Evolutionary conservation across 306 rosid genomes (phyloP).

Genomic region (Cicer pinnatifidum): DNA sequence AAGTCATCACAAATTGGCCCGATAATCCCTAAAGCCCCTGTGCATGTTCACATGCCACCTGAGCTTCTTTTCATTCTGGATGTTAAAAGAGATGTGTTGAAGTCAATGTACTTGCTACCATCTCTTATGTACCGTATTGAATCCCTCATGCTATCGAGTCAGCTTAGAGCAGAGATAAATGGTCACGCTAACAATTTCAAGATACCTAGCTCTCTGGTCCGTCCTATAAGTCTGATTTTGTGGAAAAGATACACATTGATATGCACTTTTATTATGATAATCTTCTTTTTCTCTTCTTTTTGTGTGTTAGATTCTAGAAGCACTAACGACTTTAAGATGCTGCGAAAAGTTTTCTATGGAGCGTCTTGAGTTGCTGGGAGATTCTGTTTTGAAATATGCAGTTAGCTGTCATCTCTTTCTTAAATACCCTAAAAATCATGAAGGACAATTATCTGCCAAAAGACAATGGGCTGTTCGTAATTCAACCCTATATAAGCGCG

Average conservation of each 20-base stretch:
- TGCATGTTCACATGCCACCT: conserved; percentile 81
- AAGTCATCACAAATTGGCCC: conserved; percentile 51
- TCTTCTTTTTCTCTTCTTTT: conserved; percentile 38
- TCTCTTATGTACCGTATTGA: conserved; percentile 85
- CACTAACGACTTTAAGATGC: conserved; percentile 82
- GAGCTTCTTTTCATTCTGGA: conserved; percentile 73
- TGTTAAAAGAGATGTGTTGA: conserved; percentile 62
- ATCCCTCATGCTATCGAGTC: conserved; percentile 84
- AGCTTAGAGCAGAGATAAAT: conserved; percentile 79
- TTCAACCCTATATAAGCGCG: conserved; percentile 73
- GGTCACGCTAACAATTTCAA: conserved; percentile 48
- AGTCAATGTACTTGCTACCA: conserved; percentile 81
- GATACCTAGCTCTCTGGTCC: conserved; percentile 75
- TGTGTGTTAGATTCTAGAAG: conserved; percentile 75
- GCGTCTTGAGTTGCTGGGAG: conserved; percentile 97
- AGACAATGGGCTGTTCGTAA: conserved; percentile 66
- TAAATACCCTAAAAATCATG: conserved; percentile 72
- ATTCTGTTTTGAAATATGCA: conserved; percentile 82
- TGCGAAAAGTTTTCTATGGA: conserved; percentile 83
- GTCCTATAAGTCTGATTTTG: conserved; percentile 41
- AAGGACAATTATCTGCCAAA: conserved; percentile 70
- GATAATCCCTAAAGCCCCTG: conserved; percentile 54
- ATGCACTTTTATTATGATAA: conserved; percentile 25
- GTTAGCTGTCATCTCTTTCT: conserved; percentile 87
- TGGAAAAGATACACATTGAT: conserved; percentile 28